These are phyloP conservation scores for Termitomyces sp. DNA, from an alignment of 768 basidiomycete species.

Conservation along the genomic window DNA sequence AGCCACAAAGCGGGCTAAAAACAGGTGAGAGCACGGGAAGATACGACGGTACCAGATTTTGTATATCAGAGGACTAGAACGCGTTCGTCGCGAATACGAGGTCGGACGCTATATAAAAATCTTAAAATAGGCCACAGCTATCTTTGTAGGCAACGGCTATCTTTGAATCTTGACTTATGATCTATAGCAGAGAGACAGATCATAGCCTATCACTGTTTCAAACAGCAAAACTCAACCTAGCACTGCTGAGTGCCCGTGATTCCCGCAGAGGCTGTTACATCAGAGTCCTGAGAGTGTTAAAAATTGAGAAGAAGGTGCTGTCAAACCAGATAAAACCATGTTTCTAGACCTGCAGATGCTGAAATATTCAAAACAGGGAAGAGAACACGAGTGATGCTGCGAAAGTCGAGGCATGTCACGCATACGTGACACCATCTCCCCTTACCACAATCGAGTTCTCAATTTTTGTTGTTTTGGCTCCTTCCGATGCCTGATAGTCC, in stretches of 20 bases:
- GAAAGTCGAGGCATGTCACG: too few relatives aligned
- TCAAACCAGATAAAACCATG: not conserved
- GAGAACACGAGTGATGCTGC: too few relatives aligned
- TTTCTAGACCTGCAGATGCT: not conserved
- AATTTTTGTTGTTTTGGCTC: constrained; percentile 65
- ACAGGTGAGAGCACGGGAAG: not conserved
- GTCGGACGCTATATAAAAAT: too few relatives aligned
- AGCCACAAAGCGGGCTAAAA: too few relatives aligned
- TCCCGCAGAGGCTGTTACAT: not conserved
- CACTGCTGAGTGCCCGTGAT: not conserved
- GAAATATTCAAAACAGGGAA: not conserved
- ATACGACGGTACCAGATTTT: not conserved
- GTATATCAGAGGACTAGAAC: not conserved
- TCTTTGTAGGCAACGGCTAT: too few relatives aligned
- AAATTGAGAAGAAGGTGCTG: too few relatives aligned
- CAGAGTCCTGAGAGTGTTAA: not conserved
- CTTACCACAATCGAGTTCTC: constrained; percentile 68
- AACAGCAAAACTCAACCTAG: not conserved
- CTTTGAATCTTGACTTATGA: not conserved
- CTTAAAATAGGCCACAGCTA: too few relatives aligned
- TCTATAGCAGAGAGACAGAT: not conserved
- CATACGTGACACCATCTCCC: constrained; percentile 3
- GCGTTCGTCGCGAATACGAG: not conserved
- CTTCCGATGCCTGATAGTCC: constrained; percentile 55
- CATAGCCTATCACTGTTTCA: not conserved